phyloP scores from a whole-genome alignment of 192 early-diverging fungal species.

The Coemansia sp. region DNA sequence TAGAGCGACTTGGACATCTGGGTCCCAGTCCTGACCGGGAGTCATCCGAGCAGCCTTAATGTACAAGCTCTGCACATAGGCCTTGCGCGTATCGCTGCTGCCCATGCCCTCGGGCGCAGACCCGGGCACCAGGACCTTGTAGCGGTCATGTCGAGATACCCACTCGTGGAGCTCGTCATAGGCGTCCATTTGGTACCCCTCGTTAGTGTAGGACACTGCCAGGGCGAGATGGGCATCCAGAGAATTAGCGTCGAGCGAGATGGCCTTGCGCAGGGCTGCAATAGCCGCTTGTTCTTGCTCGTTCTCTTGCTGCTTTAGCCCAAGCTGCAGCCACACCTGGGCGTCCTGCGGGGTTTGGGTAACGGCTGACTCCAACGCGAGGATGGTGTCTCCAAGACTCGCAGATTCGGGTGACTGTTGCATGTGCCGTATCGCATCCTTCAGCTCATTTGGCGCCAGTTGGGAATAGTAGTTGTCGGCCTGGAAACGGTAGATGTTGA shows the following conservation, averaged over 20 bases:
- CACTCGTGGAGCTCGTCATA: conserved; percentile 90
- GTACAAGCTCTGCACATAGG: conserved; percentile 72
- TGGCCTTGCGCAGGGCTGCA: conserved; percentile 81
- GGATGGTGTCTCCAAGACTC: conserved; percentile 84
- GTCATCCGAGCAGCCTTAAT: conserved; percentile 76
- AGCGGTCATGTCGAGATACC: conserved; percentile 75
- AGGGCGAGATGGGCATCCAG: conserved; percentile 85
- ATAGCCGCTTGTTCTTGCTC: conserved; percentile 93
- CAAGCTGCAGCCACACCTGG: conserved; percentile 82
- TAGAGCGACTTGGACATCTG: conserved; percentile 91
- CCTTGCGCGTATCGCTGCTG: conserved; percentile 61
- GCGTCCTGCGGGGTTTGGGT: conserved; percentile 81
- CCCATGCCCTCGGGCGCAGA: conserved; percentile 48
- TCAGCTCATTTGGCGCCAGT: conserved; percentile 39
- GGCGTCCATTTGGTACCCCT: conserved; percentile 80
- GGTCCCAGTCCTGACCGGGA: conserved; percentile 66
- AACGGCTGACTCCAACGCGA: conserved; percentile 89
- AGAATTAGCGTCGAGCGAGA: conserved; percentile 70
- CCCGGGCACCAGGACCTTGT: conserved; percentile 56
- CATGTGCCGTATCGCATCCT: conserved; percentile 59
- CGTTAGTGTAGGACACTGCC: conserved; percentile 94
- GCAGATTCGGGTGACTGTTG: conserved; percentile 53
- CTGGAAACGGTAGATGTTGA: conserved; percentile 76
- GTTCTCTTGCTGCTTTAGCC: conserved; percentile 94
- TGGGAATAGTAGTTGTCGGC: conserved; percentile 37